Percentiles rank a stretch among this genome's conserved stretches.
Conservation (phyloP, 2,329 filamentous ascomycete species). For the Pyricularia sp. region DNA sequence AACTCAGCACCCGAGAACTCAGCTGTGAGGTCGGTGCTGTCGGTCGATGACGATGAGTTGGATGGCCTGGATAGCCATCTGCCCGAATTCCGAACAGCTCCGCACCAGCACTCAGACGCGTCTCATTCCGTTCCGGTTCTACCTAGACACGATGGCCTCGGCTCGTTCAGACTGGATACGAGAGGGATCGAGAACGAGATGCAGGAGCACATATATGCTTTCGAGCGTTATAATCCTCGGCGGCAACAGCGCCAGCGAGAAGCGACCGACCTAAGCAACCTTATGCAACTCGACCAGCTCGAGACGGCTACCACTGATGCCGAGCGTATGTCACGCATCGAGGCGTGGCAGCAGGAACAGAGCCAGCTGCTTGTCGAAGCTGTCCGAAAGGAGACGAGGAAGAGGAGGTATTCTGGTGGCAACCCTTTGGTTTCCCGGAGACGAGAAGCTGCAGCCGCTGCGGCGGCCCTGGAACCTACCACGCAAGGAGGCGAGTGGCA, state of each 20-base stretch:
- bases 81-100: conserved; percentile 61
- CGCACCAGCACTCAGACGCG: conserved; percentile 19
- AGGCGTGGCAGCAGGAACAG: conserved; percentile 87
- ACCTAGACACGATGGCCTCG: conserved; percentile 87
- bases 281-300: conserved; percentile 25
- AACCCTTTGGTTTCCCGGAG: background rate
- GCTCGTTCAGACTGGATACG: conserved; percentile 61
- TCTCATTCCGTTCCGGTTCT: conserved; percentile 56
- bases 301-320: conserved; percentile 43
- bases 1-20: conserved; percentile 26
- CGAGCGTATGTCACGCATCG: conserved; percentile 76
- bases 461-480: conserved; percentile 13
- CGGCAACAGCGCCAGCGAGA: conserved; percentile 47
- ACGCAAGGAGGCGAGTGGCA: conserved; percentile 35
- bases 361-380: conserved; percentile 78
- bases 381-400: conserved; percentile 74
- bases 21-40: conserved; percentile 22
- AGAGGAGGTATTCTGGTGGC: conserved; percentile 42
- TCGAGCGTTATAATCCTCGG: conserved; percentile 75
- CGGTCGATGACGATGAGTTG: conserved; percentile 62
- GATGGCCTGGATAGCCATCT: conserved; percentile 91
- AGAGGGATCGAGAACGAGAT: conserved; percentile 35
- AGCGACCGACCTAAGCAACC: conserved; percentile 39
- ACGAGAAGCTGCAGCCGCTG: background rate
- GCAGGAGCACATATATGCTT: conserved; percentile 81